phyloP scores from a whole-genome alignment of 495 filamentous ascomycete genomes.

The Elasticomyces elasticus region DNA sequence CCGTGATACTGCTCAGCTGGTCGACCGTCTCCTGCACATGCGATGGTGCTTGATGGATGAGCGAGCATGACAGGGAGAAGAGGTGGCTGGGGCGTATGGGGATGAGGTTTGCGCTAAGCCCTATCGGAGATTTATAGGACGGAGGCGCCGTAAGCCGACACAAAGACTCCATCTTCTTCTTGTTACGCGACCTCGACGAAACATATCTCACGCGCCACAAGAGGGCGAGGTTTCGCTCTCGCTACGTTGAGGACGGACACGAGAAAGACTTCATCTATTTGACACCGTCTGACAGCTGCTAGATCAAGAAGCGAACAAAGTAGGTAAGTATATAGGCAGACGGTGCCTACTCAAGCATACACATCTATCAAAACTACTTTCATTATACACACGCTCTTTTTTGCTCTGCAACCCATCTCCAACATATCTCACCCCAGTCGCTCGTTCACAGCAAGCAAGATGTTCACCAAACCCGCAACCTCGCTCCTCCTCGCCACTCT shows the following conservation, averaged over 20 bases:
- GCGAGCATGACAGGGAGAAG: too few species aligned
- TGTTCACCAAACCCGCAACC: slow-evolving; percentile 1
- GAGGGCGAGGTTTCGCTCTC: not conserved
- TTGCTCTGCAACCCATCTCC: not conserved
- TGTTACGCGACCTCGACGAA: not conserved
- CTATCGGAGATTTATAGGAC: too few species aligned
- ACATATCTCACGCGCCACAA: not conserved
- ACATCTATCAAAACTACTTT: not conserved
- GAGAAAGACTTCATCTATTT: not conserved
- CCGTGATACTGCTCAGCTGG: too few species aligned
- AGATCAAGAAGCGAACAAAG: not conserved
- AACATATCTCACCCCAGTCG: not conserved
- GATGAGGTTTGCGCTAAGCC: not conserved
- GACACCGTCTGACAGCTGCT: not conserved
- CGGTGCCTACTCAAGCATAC: not conserved
- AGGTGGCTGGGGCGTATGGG: too few species aligned
- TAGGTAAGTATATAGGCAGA: not conserved
- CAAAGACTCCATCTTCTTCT: not conserved
- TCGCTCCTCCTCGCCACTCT: not conserved
- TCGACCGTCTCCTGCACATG: too few species aligned
- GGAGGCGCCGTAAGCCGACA: too few species aligned
- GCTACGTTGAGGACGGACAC: not conserved
- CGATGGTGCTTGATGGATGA: too few species aligned
- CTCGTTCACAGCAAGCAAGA: not conserved
- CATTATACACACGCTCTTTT: not conserved